These are phyloP conservation scores for Ceratocystis cubensis DNA, from an alignment of 2,329 filamentous ascomycete genomes.

Conservation along the genomic window DNA sequence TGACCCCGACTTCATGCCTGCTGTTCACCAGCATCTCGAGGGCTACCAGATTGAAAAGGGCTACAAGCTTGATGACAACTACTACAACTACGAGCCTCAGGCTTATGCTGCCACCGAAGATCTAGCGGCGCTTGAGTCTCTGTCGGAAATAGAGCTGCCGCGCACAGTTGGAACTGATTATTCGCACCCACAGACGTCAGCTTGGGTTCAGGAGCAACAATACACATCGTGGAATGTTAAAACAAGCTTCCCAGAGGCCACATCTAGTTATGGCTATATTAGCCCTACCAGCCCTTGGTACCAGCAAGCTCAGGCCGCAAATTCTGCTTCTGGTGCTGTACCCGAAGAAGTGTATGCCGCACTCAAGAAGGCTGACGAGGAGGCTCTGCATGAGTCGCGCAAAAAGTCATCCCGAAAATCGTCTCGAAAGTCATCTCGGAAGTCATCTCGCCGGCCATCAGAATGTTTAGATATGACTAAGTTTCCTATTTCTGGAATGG, in stretches of 20 bases:
- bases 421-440: slow-evolving; percentile 12
- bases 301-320: background rate
- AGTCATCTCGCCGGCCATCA: slow-evolving; percentile 8
- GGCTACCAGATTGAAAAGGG: slow-evolving; percentile 2
- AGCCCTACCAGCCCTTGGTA: background rate
- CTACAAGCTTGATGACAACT: background rate
- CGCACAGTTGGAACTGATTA: background rate
- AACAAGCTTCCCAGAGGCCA: background rate
- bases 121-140: background rate
- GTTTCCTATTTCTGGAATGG: background rate
- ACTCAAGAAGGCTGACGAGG: background rate
- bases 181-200: background rate
- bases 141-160: slow-evolving; percentile 5
- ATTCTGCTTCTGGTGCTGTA: background rate
- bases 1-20: background rate
- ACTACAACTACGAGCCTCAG: slow-evolving; percentile 4
- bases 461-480: slow-evolving; percentile 4
- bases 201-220: slow-evolving; percentile 3
- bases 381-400: background rate
- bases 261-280: background rate
- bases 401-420: slow-evolving; percentile 12
- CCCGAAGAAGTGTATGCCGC: background rate
- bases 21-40: slow-evolving; percentile 1
- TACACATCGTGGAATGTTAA: background rate
- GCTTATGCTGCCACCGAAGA: slow-evolving; percentile 3